phyloP scores from a whole-genome alignment of 129 eudicot species.

The Chrysanthemum seticuspe region DNA sequence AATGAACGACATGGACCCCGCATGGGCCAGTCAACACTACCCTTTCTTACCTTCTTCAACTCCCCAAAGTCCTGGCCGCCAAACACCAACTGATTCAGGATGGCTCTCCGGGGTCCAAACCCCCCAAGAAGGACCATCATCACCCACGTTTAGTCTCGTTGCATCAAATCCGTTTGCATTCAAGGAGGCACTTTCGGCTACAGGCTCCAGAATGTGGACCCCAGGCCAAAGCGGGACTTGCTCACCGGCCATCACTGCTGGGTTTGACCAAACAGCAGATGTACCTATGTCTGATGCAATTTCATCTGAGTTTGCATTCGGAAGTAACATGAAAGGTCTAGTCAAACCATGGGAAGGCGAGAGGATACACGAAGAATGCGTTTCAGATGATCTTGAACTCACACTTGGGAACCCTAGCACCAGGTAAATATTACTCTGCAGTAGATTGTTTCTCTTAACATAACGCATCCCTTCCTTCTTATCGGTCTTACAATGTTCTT shows the following conservation, averaged over 20 bases:
- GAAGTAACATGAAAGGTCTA: conserved; percentile 43
- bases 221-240: conserved; percentile 98
- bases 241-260: conserved; percentile 75
- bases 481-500: too few relatives aligned
- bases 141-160: conserved; percentile 93
- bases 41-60: conserved; percentile 77
- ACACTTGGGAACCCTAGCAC: conserved; percentile 93
- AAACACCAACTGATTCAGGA: conserved; percentile 83
- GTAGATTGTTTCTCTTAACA: background rate
- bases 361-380: conserved; percentile 90
- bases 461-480: too few relatives aligned
- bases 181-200: conserved; percentile 36
- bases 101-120: conserved; percentile 89
- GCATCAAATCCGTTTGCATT: conserved; percentile 70
- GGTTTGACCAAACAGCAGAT: conserved; percentile 71
- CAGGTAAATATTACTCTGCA: conserved; percentile 34
- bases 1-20: conserved; percentile 61
- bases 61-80: conserved; percentile 91
- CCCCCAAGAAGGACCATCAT: conserved; percentile 85
- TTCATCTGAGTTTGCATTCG: conserved; percentile 93
- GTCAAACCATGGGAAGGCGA: conserved; percentile 99
- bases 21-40: conserved; percentile 56
- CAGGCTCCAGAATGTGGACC: conserved; percentile 91
- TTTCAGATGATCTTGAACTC: conserved; percentile 92
- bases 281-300: conserved; percentile 88